These are phyloP conservation scores for Rhodamnia argentea DNA, from an alignment of 345 rosid genomes.

Conservation along the genomic window DNA sequence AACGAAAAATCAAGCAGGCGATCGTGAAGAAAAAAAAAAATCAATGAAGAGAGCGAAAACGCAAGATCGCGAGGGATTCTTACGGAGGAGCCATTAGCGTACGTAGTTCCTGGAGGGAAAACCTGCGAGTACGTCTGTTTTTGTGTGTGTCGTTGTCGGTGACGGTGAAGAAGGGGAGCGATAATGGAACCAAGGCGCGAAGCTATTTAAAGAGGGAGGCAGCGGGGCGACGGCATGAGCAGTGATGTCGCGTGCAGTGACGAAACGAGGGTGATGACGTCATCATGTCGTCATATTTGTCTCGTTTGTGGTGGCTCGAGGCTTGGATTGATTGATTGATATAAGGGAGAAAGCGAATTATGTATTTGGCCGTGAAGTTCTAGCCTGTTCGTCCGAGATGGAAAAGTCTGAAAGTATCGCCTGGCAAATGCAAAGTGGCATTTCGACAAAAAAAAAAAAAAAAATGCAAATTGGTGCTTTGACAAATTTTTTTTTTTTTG, in stretches of 20 bases:
- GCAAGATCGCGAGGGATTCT: background rate
- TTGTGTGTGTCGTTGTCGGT: background rate
- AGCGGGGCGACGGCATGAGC: background rate
- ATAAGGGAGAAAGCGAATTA: no score
- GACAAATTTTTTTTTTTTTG: no score
- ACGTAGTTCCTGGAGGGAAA: background rate
- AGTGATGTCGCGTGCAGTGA: background rate
- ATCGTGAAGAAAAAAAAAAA: background rate
- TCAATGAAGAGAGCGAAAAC: background rate
- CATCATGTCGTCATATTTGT: background rate
- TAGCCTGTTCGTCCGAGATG: no score
- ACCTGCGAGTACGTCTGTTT: background rate
- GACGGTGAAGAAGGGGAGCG: background rate
- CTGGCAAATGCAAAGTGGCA: no score
- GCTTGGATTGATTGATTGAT: no score
- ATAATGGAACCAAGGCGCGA: background rate
- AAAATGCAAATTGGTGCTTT: no score
- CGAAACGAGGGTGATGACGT: background rate
- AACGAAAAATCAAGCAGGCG: background rate
- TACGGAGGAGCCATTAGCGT: slow-evolving; percentile 20
- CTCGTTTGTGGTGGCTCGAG: background rate
- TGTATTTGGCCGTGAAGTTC: no score
- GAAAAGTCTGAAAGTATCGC: no score
- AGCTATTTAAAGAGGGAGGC: background rate
- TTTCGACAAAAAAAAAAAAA: no score